Conservation (phyloP, 2,329 filamentous ascomycete species). For the Diaporthe humulicola region DNA sequence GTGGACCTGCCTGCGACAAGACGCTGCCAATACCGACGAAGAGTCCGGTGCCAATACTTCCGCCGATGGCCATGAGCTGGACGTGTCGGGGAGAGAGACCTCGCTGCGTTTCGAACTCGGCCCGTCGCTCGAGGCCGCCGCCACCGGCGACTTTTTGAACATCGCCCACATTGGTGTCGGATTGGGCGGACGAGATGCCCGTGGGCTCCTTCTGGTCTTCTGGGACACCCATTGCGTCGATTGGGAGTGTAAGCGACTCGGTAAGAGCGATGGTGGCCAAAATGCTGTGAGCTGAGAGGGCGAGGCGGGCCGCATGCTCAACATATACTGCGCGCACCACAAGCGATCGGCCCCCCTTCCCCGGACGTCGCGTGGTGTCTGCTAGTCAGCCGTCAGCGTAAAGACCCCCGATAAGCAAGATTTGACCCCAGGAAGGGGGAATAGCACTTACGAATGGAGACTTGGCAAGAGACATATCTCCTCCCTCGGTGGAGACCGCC, state of each 20-base stretch:
- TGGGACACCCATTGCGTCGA: constrained; percentile 9
- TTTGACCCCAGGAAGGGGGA: constrained; percentile 22
- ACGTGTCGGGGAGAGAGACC: constrained; percentile 56
- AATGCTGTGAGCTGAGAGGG: too few relatives aligned
- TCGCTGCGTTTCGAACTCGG: constrained; percentile 42
- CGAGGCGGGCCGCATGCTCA: background rate
- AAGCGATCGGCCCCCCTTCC: background rate
- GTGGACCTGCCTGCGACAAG: constrained; percentile 56
- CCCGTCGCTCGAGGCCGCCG: constrained; percentile 32
- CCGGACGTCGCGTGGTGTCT: constrained; percentile 24
- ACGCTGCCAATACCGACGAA: constrained; percentile 59
- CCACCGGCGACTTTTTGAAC: constrained; percentile 1
- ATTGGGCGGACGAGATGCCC: constrained; percentile 20
- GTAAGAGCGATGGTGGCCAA: background rate
- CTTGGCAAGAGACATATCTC: constrained; percentile 26
- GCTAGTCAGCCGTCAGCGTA: constrained; percentile 26
- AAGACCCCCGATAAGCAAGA: constrained; percentile 22
- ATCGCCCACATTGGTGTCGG: constrained; percentile 18
- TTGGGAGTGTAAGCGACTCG: background rate
- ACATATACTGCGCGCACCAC: constrained; percentile 3
- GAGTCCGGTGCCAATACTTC: constrained; percentile 60
- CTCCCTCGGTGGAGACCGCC: constrained; percentile 15
- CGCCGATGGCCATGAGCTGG: constrained; percentile 64
- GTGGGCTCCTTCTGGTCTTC: constrained; percentile 17
- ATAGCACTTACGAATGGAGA: constrained; percentile 11